Evolutionary conservation across 371 early-diverging fungal species (phyloP).

Genomic region (Mitosporidium daphniae): DNA sequence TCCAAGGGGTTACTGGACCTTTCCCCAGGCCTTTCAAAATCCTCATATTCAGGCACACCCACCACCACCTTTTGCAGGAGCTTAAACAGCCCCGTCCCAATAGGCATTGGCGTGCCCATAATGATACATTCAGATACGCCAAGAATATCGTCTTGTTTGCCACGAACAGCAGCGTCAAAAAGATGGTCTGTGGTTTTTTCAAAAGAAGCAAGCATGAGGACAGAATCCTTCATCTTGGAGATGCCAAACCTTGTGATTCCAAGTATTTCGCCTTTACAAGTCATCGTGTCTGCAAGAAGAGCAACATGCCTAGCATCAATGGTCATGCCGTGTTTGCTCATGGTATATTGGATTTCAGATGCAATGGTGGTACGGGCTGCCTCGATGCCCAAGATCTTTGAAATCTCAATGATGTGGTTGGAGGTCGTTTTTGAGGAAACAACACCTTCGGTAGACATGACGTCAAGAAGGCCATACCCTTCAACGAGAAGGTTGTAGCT

Average conservation of each 20-base stretch:
- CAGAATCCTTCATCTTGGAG: constrained; percentile 87
- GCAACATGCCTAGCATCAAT: constrained; percentile 87
- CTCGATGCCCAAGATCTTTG: constrained; percentile 74
- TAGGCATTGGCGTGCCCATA: constrained; percentile 80
- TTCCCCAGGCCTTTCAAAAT: too few relatives aligned
- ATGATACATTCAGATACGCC: constrained; percentile 97
- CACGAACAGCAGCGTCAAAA: constrained; percentile 77
- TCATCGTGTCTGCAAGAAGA: constrained; percentile 93
- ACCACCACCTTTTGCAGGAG: constrained; percentile 15
- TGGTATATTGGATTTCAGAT: constrained; percentile 38
- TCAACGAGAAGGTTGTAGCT: constrained; percentile 29
- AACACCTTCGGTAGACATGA: constrained; percentile 42
- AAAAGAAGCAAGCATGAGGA: constrained; percentile 96
- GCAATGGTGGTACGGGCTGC: constrained; percentile 43
- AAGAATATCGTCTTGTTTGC: constrained; percentile 50
- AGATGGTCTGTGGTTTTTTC: constrained; percentile 97
- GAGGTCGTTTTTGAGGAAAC: constrained; percentile 34
- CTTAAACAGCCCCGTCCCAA: constrained; percentile 85
- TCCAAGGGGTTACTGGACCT: too few relatives aligned
- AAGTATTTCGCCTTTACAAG: constrained; percentile 81
- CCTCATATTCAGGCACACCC: too few relatives aligned
- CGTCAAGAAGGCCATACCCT: constrained; percentile 60
- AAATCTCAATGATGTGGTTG: constrained; percentile 75
- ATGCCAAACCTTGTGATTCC: constrained; percentile 98
- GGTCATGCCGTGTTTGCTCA: constrained; percentile 68